Conservation (phyloP, 805 yeast genomes). For the Zygoascus tannicola region DNA sequence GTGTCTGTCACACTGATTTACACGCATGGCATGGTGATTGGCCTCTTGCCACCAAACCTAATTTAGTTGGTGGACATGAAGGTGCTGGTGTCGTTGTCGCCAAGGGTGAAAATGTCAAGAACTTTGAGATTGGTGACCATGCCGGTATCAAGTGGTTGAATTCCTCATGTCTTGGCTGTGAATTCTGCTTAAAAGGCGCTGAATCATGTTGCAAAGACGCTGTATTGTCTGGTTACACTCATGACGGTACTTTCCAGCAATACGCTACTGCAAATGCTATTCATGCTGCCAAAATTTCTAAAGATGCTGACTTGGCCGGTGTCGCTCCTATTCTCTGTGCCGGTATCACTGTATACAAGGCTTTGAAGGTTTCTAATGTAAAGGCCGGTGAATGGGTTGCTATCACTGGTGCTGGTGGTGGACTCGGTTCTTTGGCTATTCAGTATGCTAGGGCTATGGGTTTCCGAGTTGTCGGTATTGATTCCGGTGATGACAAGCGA, state of each 20-base stretch:
- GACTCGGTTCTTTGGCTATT: slow-evolving; percentile 64
- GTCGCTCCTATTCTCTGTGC: slow-evolving; percentile 83
- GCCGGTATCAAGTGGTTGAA: slow-evolving; percentile 84
- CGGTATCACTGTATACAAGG: slow-evolving; percentile 87
- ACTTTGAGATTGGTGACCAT: slow-evolving; percentile 67
- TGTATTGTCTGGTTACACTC: slow-evolving; percentile 75
- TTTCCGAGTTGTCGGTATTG: slow-evolving; percentile 59
- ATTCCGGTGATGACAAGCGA: slow-evolving; percentile 58
- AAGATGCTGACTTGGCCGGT: slow-evolving; percentile 63
- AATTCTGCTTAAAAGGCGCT: slow-evolving; percentile 54
- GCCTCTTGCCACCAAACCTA: slow-evolving; percentile 68
- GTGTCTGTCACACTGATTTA: slow-evolving; percentile 90
- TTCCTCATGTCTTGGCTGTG: slow-evolving; percentile 69
- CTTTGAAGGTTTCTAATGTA: slow-evolving; percentile 68
- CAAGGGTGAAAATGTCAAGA: slow-evolving; percentile 56
- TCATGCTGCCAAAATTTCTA: slow-evolving; percentile 74
- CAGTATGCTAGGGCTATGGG: slow-evolving; percentile 78
- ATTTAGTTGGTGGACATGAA: slow-evolving; percentile 82
- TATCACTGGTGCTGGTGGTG: slow-evolving; percentile 73
- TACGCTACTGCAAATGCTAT: slow-evolving; percentile 83
- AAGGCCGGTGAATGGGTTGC: slow-evolving; percentile 69
- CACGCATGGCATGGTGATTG: slow-evolving; percentile 95
- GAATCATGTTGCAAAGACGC: slow-evolving; percentile 68
- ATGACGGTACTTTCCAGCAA: slow-evolving; percentile 87
- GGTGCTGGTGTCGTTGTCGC: slow-evolving; percentile 85